Base-by-base conservation (phyloP, 805 yeast species). In the Yamadazyma olivae region DNA sequence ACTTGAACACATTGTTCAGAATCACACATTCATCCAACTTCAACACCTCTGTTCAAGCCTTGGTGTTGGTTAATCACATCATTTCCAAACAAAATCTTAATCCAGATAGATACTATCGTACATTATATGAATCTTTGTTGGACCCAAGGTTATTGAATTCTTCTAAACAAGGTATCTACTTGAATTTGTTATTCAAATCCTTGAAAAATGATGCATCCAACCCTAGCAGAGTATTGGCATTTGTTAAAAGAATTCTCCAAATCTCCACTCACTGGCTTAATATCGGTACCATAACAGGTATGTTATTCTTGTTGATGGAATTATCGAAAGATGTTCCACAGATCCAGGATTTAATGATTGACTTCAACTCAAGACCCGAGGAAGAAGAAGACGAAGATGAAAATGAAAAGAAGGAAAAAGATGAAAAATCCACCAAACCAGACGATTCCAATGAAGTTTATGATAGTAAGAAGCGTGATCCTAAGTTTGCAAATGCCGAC, bases 11-110 rank as follows among this genome's bases (percentile, higher is more conserved):
- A 0, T 66, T 93, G 38, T 93, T 83, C 72, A 79, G 78, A 52
- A 91, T 91, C 56, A 90, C 97, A 4, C 97, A 91, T 59, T 83
- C 96, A 13, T 79, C 95, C 17, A 93, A 93, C 57, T 90, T 91
- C 70, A 87, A 87, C 58, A 91, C 99, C 2, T 82, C 95, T 10
- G 81, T 93, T 17, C 99, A 93, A 66, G 95, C 98, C 0, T 73
- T 93, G 47, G 81, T 84, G 23, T 76, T 93, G 52, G 79, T 93
- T 35, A 80, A 83, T 56, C 96, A 88, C 54, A 83, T 93, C 43
- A 74, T 87, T 14, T 57, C 73, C 32, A 70, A 77, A 35, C 83
- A 84, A 44, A 65, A 69, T 18, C 59, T 79, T 48, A 70, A 73
- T 46, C 48, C 70, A 18, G 84, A 81, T 51, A 74, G 98, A 56